Evolutionary conservation across 2,329 filamentous ascomycete species (phyloP), one percentile per base, ranked within the genome.

Genomic region (Colletotrichum sp.): DNA sequence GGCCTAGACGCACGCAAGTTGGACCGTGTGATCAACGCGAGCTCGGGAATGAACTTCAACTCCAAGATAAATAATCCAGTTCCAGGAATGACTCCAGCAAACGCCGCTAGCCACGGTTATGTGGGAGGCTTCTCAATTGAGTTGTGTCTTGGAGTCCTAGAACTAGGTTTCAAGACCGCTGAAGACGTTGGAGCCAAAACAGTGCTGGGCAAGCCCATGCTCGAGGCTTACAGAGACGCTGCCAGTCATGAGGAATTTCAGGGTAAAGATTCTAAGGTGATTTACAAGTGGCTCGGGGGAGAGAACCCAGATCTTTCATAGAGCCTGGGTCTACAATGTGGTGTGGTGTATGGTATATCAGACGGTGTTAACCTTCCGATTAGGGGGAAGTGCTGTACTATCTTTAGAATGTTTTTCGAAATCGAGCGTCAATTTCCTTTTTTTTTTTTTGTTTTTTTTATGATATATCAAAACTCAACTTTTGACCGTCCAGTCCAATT

Each of bases 41-140:
- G 71, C 2, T 77, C 77, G 10, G 77, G 77, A 8, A 76, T 75
- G 72, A 77, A 66, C 5, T 62, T 66, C 16, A 79, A 79, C 66
- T 52, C n/a, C 6, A 52, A 52, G 44, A 52, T 52, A 52, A 52
- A 52, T 12, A 52, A 52, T 52, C 44, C 44, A 22, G 44, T 52
- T 52, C 44, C 44, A 22, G 44, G 44, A 52, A 22, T 52, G 3
- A 52, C 44, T 22, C 44, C n/a, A 22, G 44, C n/a, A 52, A 77
- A 66, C 44, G 76, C 77, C 2, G 67, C 77, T 4, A 75, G 74
- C 4, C 77, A 63, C 75, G 44, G n/a, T 52, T 52, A 52, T 22
- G 44, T 52, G 44, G 44, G 44, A 13, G 44, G 44, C 10, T 52
- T 79, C 16, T 78, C 74, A 12, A 78, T 75, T 3, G 74, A 79